Evolutionary conservation across 805 yeast genomes (phyloP), one percentile per base, ranked within the genome.

Genomic region (Saturnispora halmiae): DNA sequence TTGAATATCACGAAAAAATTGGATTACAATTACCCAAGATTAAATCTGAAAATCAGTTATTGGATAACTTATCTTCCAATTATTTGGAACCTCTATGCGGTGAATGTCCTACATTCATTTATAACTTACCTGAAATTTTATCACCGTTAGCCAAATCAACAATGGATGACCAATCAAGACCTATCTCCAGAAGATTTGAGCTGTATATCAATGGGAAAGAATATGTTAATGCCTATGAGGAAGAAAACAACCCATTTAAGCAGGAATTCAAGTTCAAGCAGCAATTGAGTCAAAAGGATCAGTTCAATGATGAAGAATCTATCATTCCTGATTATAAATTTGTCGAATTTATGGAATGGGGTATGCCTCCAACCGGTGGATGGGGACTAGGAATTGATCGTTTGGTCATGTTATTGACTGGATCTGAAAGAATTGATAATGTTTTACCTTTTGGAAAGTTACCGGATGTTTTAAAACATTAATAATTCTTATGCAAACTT

Each of bases 331-430:
- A 92, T 56, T 62, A 73, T 52, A 67, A 68, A 36, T 92, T 76
- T 55, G 74, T 87, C 1, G 69, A 73, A 32, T 73, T 79, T 13
- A 78, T 92, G 88, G 90, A 85, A 55, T 84, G 80, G 71, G 97
- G 95, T 1, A 72, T 92, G 64, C 96, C 97, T 3, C 98, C 98
- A 1, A 90, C 96, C 3, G 97, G 95, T 2, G 99, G 99, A 0
- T 84, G 96, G 84, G 99, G 98, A 1, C 64, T 94, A 45, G 99
- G 99, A 0, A 70, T 92, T 16, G 99, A 92, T 55, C 61, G 99
- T 40, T 59, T 92, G 28, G 77, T 79, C 39, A 86, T 90, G 96
- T 59, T 85, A 15, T 62, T 90, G 25, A 70, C 82, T 4, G 79
- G 74, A 0, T 61, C 71, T 31, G 64, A 64, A 16, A 65, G 95